Evolutionary conservation across 192 early-diverging fungal species (phyloP).

Genomic region (Pilobolus umbonatus): DNA sequence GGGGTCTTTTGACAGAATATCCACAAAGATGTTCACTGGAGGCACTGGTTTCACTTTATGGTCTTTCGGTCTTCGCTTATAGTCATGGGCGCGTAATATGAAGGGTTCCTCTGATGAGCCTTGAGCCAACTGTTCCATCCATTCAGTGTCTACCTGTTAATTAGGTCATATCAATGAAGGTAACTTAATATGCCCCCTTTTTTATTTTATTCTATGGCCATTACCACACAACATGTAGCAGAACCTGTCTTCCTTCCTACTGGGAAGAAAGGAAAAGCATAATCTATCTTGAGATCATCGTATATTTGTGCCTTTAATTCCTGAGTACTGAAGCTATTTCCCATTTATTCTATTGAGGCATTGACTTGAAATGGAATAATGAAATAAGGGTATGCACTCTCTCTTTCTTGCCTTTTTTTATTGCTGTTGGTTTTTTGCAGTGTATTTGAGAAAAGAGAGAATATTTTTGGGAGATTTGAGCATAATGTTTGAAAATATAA

Average conservation of each 20-base stretch:
- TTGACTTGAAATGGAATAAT: no score
- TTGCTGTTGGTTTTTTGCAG: no score
- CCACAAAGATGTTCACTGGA: slow-evolving; percentile 32
- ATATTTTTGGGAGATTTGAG: no score
- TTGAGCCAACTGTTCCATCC: slow-evolving; percentile 30
- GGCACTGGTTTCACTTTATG: slow-evolving; percentile 10
- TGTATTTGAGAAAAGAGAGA: no score
- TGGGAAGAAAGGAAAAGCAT: slow-evolving; percentile 53
- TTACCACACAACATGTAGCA: slow-evolving; percentile 53
- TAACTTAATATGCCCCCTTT: neutral
- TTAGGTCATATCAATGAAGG: neutral
- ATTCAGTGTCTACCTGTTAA: slow-evolving; percentile 40
- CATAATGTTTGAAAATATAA: no score
- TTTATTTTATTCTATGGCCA: neutral
- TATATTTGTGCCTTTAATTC: slow-evolving; percentile 34
- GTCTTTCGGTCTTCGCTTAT: slow-evolving; percentile 12
- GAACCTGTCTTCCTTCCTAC: slow-evolving; percentile 39
- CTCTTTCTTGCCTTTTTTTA: no score
- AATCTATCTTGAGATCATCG: slow-evolving; percentile 46
- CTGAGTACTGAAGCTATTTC: slow-evolving; percentile 24
- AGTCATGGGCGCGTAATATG: slow-evolving; percentile 12
- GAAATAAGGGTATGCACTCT: no score
- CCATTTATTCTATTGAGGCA: no score
- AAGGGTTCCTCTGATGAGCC: neutral
- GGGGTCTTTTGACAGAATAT: slow-evolving; percentile 19